Evolutionary conservation across 2,329 filamentous ascomycete genomes (phyloP).

Genomic region (Aspergillus pseudoterreus): DNA sequence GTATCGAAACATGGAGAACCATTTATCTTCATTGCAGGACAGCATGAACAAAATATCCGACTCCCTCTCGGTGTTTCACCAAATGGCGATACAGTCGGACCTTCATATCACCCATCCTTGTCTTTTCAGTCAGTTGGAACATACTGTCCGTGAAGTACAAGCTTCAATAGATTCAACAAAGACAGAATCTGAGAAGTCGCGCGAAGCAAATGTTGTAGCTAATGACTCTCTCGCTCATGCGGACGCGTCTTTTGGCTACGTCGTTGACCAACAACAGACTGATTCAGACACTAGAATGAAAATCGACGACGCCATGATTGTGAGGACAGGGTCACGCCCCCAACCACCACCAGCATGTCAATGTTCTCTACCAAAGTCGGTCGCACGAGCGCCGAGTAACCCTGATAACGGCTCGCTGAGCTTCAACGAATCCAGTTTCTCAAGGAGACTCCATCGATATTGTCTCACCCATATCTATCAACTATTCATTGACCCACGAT

Average conservation of each 20-base stretch:
- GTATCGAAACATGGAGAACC: slow-evolving; percentile 67
- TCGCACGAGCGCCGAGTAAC: not conserved
- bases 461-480: slow-evolving; percentile 61
- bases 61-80: not conserved
- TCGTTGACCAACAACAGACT: not conserved
- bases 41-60: slow-evolving; percentile 11
- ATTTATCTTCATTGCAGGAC: slow-evolving; percentile 65
- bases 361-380: not conserved
- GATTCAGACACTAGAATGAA: not conserved
- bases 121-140: slow-evolving; percentile 1
- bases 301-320: not conserved
- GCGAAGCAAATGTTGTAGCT: not conserved
- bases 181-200: not conserved
- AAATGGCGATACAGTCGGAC: slow-evolving; percentile 2
- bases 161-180: not conserved
- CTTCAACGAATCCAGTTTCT: slow-evolving; percentile 65
- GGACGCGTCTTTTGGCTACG: not conserved
- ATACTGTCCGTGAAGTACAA: not conserved
- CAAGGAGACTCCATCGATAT: slow-evolving; percentile 65
- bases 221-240: not conserved
- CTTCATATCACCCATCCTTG: slow-evolving; percentile 7
- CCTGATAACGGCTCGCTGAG: slow-evolving; percentile 48
- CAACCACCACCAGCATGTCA: not conserved
- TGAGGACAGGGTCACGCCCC: not conserved
- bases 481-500: slow-evolving; percentile 48